A percentile compares a stretch with the other conserved stretches of the same genome.
phyloP scores from a whole-genome alignment of 345 rosid genomes.

The Mercurialis annua region DNA sequence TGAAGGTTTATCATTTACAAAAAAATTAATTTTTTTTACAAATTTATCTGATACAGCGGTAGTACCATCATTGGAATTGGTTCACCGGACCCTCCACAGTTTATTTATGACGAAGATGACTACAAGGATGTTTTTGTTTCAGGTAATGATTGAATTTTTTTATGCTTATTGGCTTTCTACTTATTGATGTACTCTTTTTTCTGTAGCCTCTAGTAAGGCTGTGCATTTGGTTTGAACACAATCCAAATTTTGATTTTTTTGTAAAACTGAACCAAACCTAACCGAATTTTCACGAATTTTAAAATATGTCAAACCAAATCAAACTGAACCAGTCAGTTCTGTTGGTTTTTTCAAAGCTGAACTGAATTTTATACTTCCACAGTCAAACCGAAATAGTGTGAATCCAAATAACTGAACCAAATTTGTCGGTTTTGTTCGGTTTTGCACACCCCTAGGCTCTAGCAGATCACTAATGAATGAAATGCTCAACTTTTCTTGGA shows the following conservation, averaged over 20 bases:
- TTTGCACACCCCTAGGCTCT: no score
- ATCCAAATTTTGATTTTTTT: no score
- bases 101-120: conserved; percentile 74
- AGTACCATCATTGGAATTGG: conserved; percentile 94
- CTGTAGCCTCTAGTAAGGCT: neutral
- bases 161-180: neutral
- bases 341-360: no score
- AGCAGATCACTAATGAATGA: neutral
- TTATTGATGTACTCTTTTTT: neutral
- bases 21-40: conserved; percentile 2
- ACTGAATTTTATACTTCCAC: no score
- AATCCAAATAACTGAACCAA: no score
- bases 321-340: no score
- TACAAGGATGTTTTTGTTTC: conserved; percentile 77
- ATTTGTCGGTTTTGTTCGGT: no score
- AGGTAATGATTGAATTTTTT: conserved; percentile 41
- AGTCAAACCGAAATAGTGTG: no score
- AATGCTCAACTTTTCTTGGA: neutral
- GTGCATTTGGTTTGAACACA: no score
- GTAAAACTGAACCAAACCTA: no score
- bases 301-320: no score
- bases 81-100: conserved; percentile 92
- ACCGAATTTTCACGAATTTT: no score
- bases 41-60: conserved; percentile 52
- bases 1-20: neutral